phyloP scores from a whole-genome alignment of 208 protist genomes.

The Crithidia sp. region DNA sequence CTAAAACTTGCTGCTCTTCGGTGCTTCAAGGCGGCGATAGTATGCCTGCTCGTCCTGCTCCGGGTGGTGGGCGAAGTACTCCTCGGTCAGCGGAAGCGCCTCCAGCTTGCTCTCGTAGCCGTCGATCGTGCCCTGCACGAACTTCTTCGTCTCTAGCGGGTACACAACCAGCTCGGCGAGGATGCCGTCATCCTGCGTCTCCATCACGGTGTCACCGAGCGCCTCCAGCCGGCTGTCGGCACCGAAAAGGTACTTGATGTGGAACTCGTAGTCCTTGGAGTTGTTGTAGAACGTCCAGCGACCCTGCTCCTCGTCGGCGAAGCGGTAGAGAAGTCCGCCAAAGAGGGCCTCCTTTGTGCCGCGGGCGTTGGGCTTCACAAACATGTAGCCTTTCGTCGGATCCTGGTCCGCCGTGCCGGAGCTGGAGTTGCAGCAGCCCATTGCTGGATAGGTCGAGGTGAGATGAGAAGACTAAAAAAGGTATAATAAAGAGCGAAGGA shows the following conservation, averaged over 20 bases:
- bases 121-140: slow-evolving; percentile 58
- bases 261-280: slow-evolving; percentile 85
- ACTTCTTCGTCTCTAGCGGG: slow-evolving; percentile 73
- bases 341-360: slow-evolving; percentile 63
- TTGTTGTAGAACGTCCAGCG: slow-evolving; percentile 79
- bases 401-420: slow-evolving; percentile 13
- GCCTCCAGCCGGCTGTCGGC: slow-evolving; percentile 52
- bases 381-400: slow-evolving; percentile 37
- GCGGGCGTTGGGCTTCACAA: slow-evolving; percentile 18
- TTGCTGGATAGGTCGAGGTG: slow-evolving; percentile 8
- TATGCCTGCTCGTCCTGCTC: slow-evolving; percentile 67
- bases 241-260: slow-evolving; percentile 79
- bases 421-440: slow-evolving; percentile 34
- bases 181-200: slow-evolving; percentile 72
- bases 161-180: slow-evolving; percentile 59
- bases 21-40: slow-evolving; percentile 61
- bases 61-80: slow-evolving; percentile 76
- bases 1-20: slow-evolving; percentile 59
- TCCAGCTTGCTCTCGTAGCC: slow-evolving; percentile 82
- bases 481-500: neutral
- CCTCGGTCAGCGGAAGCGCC: slow-evolving; percentile 71
- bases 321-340: slow-evolving; percentile 78
- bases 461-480: slow-evolving; percentile 8
- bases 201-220: slow-evolving; percentile 50
- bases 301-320: slow-evolving; percentile 43